A percentile compares a stretch with the other conserved stretches of the same genome.
These are phyloP conservation scores for Lyophyllum semitale DNA, from an alignment of 768 basidiomycete genomes.

Conservation along the genomic window DNA sequence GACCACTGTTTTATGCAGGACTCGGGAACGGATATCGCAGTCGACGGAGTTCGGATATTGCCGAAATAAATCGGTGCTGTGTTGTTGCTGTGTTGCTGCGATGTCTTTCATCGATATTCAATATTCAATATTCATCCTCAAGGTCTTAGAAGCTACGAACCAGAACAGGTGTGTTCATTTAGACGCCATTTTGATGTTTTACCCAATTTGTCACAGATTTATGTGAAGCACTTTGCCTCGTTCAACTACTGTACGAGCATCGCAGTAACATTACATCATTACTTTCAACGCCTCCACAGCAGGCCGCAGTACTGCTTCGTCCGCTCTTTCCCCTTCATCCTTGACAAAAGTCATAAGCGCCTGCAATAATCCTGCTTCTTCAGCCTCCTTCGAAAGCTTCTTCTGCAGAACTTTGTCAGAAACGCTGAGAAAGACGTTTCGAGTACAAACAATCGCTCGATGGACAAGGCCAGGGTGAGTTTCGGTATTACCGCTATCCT, in stretches of 20 bases:
- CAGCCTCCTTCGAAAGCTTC: conserved; percentile 51
- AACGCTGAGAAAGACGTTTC: conserved; percentile 58
- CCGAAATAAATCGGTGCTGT: conserved; percentile 3
- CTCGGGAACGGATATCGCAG: background rate
- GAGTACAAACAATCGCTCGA: conserved; percentile 75
- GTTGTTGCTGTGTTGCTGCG: background rate
- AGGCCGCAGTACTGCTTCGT: conserved; percentile 44
- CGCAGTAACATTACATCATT: too few relatives aligned
- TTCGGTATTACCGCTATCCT: conserved; percentile 33
- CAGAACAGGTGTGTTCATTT: background rate
- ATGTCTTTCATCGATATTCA: background rate
- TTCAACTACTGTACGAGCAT: too few relatives aligned
- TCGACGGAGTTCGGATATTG: conserved; percentile 9
- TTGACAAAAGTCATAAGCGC: conserved; percentile 55
- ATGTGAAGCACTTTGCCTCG: too few relatives aligned
- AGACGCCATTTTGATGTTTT: too few relatives aligned
- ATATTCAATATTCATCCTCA: too few relatives aligned
- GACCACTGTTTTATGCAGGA: background rate
- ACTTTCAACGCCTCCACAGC: conserved; percentile 53
- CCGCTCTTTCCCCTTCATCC: conserved; percentile 29
- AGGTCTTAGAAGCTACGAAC: too few relatives aligned
- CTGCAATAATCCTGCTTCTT: conserved; percentile 51
- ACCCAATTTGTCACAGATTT: too few relatives aligned
- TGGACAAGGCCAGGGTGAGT: conserved; percentile 68
- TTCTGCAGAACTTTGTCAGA: conserved; percentile 38